Conservation (phyloP, 2,329 filamentous ascomycete species). For the Mariannaea elegans region DNA sequence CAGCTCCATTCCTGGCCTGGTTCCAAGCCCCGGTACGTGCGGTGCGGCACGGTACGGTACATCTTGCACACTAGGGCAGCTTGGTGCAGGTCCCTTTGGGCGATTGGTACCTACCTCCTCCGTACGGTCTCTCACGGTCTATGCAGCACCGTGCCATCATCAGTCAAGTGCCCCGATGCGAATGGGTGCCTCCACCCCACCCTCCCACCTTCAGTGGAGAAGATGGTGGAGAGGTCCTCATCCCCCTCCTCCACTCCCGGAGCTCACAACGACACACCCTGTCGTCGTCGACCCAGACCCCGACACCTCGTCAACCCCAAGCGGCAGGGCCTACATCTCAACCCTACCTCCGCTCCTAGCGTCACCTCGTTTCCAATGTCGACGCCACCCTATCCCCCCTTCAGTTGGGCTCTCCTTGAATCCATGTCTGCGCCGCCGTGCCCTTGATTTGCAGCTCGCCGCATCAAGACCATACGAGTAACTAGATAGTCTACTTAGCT, state of each 20-base stretch:
- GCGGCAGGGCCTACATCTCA: conserved; percentile 8
- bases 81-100: neutral
- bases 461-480: conserved; percentile 12
- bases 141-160: conserved; percentile 6
- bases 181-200: conserved; percentile 26
- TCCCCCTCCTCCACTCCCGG: conserved; percentile 9
- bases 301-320: neutral
- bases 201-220: conserved; percentile 28
- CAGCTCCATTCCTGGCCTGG: conserved; percentile 1
- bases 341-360: conserved; percentile 28
- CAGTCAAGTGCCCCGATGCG: conserved; percentile 11
- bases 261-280: conserved; percentile 9
- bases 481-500: no score
- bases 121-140: neutral
- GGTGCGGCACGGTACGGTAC: conserved; percentile 11
- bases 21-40: neutral
- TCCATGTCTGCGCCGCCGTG: conserved; percentile 15
- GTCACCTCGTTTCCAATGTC: conserved; percentile 33
- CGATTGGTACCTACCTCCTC: neutral
- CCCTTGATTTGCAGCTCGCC: conserved; percentile 23
- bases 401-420: conserved; percentile 4
- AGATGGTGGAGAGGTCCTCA: no score
- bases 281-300: neutral
- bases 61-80: conserved; percentile 2
- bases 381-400: conserved; percentile 6